These are phyloP conservation scores for Thalia dealbata DNA, from an alignment of 176 grass and related monocot species.

Conservation along the genomic window DNA sequence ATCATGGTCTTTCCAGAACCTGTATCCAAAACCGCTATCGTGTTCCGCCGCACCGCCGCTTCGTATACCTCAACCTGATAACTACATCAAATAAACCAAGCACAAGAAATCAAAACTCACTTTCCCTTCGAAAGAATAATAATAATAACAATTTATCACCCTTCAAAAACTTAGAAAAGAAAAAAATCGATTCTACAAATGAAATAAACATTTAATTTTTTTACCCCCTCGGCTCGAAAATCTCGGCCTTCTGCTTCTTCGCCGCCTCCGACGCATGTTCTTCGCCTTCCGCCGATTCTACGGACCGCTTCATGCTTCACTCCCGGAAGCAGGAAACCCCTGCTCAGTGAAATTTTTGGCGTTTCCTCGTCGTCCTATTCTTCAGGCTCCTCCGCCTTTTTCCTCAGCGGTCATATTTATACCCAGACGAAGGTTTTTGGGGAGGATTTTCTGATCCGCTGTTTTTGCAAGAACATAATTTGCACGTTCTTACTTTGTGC, in stretches of 20 bases:
- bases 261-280: neutral
- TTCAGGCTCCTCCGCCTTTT: no score
- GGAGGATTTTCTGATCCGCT: no score
- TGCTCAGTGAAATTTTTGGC: no score
- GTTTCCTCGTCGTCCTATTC: no score
- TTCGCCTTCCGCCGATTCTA: slow-evolving; percentile 20
- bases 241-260: slow-evolving; percentile 27
- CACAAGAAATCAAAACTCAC: neutral
- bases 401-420: no score
- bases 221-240: slow-evolving; percentile 41
- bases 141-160: neutral
- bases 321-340: no score
- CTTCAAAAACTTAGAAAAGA: neutral
- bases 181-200: neutral
- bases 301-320: neutral
- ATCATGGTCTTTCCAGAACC: slow-evolving; percentile 87
- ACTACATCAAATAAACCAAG: slow-evolving; percentile 23
- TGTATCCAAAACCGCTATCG: slow-evolving; percentile 77
- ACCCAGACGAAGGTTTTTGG: no score
- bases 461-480: no score
- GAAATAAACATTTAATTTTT: no score
- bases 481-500: no score
- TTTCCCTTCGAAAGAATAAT: neutral
- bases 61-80: slow-evolving; percentile 73
- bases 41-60: slow-evolving; percentile 50